A percentile compares a stretch with the other conserved stretches of the same genome.
These are phyloP conservation scores for Diaporthe eres DNA, from an alignment of 2,329 filamentous ascomycete genomes.

Conservation along the genomic window DNA sequence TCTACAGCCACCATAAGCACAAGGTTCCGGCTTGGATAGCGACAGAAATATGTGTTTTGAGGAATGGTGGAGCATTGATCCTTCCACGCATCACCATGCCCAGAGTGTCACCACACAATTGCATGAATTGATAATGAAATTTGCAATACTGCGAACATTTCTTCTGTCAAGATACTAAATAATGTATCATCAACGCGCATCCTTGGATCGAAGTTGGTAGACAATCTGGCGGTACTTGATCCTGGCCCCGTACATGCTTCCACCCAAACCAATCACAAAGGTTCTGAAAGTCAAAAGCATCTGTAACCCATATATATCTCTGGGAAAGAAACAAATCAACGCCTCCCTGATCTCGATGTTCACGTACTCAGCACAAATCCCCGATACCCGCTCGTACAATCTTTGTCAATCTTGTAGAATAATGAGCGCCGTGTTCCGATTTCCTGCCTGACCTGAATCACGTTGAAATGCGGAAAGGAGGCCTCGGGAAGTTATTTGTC, in stretches of 20 bases:
- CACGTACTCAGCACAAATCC: not conserved
- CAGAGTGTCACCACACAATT: too few species aligned
- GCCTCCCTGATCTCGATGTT: too few species aligned
- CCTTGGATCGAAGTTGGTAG: not conserved
- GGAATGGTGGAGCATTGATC: too few species aligned
- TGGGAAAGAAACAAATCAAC: not conserved
- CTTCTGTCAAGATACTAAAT: too few species aligned
- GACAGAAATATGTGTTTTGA: not conserved
- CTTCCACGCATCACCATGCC: too few species aligned
- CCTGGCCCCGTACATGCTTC: not conserved
- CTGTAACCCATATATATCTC: too few species aligned
- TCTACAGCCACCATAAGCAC: not conserved
- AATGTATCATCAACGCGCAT: too few species aligned
- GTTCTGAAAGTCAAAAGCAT: not conserved
- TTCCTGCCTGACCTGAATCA: not conserved
- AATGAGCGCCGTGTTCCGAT: not conserved
- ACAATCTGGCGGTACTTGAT: not conserved
- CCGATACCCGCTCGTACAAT: not conserved
- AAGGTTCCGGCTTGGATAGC: not conserved
- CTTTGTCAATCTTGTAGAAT: not conserved
- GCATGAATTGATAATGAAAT: too few species aligned
- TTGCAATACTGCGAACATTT: too few species aligned
- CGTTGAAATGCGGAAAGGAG: not conserved
- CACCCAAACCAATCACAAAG: not conserved
- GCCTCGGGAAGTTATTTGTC: not conserved